Evolutionary conservation across 2,329 filamentous ascomycete genomes (phyloP).

Genomic region (Atkinsonella texensis): DNA sequence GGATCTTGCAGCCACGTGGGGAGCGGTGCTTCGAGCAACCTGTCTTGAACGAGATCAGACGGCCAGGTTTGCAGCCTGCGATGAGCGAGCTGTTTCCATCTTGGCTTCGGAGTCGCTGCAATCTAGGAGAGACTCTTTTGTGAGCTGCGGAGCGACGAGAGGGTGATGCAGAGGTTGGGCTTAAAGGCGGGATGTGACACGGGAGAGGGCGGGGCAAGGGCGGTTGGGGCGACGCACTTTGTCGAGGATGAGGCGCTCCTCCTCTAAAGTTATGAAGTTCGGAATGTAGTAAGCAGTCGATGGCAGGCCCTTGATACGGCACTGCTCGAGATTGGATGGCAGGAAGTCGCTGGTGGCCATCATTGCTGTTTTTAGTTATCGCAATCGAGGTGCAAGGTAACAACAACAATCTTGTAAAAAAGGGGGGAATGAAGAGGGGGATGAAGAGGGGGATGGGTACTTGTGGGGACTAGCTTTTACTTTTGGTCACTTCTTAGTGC

Average conservation of each 20-base stretch:
- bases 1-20: conserved; percentile 65
- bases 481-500: too few species aligned
- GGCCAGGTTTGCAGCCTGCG: conserved; percentile 87
- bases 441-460: too few species aligned
- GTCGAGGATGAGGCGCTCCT: conserved; percentile 58
- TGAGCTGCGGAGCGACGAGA: conserved; percentile 1
- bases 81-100: conserved; percentile 81
- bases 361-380: not conserved
- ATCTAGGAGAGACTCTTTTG: conserved; percentile 28
- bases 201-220: not conserved
- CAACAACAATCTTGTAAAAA: not conserved
- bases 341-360: conserved; percentile 15
- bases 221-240: conserved; percentile 42
- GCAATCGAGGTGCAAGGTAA: not conserved
- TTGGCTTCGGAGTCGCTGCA: conserved; percentile 53
- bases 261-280: conserved; percentile 65
- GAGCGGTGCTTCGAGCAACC: conserved; percentile 60
- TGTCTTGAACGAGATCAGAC: conserved; percentile 67
- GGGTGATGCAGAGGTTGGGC: not conserved
- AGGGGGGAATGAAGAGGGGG: too few species aligned
- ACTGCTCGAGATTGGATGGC: conserved; percentile 37
- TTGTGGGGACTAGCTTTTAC: too few species aligned
- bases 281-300: conserved; percentile 70
- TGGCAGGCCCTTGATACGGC: conserved; percentile 44
- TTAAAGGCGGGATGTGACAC: not conserved